Evolutionary conservation across 495 filamentous ascomycete genomes (phyloP), one percentile per base, ranked within the genome.

Genomic region (Penicillium goetzii): DNA sequence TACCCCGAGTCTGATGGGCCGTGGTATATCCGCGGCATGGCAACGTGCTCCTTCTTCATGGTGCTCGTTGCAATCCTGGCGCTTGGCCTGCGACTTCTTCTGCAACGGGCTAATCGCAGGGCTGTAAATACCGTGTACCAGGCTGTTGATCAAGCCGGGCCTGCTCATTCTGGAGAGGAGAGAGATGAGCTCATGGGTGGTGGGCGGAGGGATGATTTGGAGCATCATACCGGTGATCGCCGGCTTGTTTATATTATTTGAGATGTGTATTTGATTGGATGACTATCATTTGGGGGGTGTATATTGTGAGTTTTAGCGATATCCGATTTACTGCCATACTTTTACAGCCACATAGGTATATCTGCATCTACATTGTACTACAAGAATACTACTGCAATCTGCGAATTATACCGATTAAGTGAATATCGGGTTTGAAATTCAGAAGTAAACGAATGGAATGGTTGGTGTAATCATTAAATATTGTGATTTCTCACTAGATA

Each of bases 41-140:
- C 75, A 14, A 73, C 78, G 10, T 90, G 87, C 66, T 82, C 85
- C 0, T 79, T 75, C 17, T 86, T 85, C 58, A 90, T 89, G 86
- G 64, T 73, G 45, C 9, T 78, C 21, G 82, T 84, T 15, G 78
- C 76, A 3, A 23, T 81, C 0, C 61, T 88, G 59, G 84, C 83
- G 0, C 54, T 79, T 26, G 68, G 49, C 30, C 67, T 89, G 71
- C 74, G 86, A 61, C 15, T 76, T n/a, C 62, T 83, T 9, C 64
- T 88, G 51, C 68, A 68, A 36, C 59, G 74, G 60, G 72, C 76
- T 64, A 86, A 85, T 65, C 60, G 68, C 19, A 72, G 47, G n/a
- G 56, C 58, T 43, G 59, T 57, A 41, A 1, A n/a, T 17, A 32
- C 25, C 8, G 67, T 72, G 11, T 73, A 75, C 23, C 61, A 68